Percentiles rank a stretch among this genome's conserved stretches.
phyloP scores from a whole-genome alignment of 768 basidiomycete species.

The Podaxis sp. region DNA sequence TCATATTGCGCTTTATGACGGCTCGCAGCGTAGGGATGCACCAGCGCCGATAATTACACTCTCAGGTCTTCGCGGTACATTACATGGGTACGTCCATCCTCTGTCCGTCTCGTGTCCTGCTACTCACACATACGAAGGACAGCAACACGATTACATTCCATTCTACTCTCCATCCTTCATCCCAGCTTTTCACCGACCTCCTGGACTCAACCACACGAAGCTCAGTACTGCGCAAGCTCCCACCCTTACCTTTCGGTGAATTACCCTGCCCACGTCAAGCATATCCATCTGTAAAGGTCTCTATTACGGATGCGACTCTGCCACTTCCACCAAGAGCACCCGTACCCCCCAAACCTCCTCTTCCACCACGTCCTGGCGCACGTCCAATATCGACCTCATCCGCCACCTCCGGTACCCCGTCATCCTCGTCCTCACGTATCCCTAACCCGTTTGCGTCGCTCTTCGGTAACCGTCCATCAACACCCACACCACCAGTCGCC shows the following conservation, averaged over 20 bases:
- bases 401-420: slow-evolving; percentile 5
- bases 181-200: slow-evolving; percentile 39
- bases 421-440: slow-evolving; percentile 41
- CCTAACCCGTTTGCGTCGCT: slow-evolving; percentile 78
- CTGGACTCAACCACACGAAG: slow-evolving; percentile 32
- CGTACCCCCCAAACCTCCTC: slow-evolving; percentile 26
- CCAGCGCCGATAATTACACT: slow-evolving; percentile 64
- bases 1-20: slow-evolving; percentile 71
- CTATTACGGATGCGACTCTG: slow-evolving; percentile 41
- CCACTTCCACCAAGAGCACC: slow-evolving; percentile 49
- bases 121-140: slow-evolving; percentile 12
- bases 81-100: slow-evolving; percentile 50
- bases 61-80: slow-evolving; percentile 76
- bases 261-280: slow-evolving; percentile 28
- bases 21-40: slow-evolving; percentile 33
- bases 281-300: slow-evolving; percentile 49
- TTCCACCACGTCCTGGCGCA: not conserved
- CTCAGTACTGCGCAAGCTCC: slow-evolving; percentile 37
- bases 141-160: slow-evolving; percentile 43
- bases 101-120: not conserved
- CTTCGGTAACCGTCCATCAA: slow-evolving; percentile 42
- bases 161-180: slow-evolving; percentile 40
- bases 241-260: slow-evolving; percentile 47
- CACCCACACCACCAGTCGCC: slow-evolving; percentile 19
- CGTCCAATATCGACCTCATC: not conserved